phyloP scores from a whole-genome alignment of 225 moss, liverwort and hornwort species.

The Polytrichum formosum region DNA sequence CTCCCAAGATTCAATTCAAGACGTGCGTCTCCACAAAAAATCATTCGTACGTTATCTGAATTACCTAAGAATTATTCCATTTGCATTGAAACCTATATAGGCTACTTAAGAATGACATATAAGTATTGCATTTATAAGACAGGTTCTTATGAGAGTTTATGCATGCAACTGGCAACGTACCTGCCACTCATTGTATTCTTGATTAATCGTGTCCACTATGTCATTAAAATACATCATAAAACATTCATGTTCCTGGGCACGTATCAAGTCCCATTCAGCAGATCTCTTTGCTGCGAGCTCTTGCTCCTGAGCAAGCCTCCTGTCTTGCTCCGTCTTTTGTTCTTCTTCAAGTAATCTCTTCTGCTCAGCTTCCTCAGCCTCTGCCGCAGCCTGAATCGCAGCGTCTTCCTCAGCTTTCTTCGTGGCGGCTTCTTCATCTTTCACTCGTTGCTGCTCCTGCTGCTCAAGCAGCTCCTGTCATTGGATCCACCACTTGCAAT shows the following conservation, averaged over 20 bases:
- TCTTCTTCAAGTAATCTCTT: constrained; percentile 17
- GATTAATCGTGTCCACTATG: constrained; percentile 23
- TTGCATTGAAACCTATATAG: too few relatives aligned
- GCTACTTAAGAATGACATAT: too few relatives aligned
- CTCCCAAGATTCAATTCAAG: too few relatives aligned
- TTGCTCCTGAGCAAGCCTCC: constrained; percentile 26
- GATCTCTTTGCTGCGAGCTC: constrained; percentile 9
- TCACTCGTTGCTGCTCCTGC: constrained; percentile 5
- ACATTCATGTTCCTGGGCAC: constrained; percentile 34
- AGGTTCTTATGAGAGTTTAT: too few relatives aligned
- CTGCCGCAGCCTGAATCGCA: neutral
- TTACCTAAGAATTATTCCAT: too few relatives aligned
- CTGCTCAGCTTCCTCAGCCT: constrained; percentile 12
- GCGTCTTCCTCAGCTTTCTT: constrained; percentile 20
- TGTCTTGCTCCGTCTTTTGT: constrained; percentile 9
- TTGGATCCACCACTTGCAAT: neutral
- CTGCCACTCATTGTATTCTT: constrained; percentile 21
- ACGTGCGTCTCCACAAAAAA: too few relatives aligned
- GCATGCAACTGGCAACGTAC: neutral
- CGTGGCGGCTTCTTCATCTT: constrained; percentile 24
- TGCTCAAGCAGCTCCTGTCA: constrained; percentile 17
- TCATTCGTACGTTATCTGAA: too few relatives aligned
- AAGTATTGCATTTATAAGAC: too few relatives aligned
- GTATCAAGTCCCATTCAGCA: constrained; percentile 18
- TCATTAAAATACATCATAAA: constrained; percentile 48